Conservation (phyloP, 805 yeast genomes). For the Candida pseudoglaebosa region DNA sequence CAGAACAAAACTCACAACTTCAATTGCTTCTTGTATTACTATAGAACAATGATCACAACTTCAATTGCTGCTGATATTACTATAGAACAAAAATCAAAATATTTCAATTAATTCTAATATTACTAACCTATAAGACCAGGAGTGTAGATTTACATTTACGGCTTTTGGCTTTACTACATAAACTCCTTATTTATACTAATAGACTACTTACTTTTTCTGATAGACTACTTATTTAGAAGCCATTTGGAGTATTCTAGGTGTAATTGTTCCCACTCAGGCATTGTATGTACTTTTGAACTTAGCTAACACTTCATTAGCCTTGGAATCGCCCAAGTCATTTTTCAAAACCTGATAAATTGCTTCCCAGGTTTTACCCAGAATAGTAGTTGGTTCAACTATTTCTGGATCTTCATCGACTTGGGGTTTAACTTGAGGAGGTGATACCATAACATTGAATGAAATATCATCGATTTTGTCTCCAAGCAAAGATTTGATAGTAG, state of each 20-base stretch:
- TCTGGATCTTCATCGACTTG: slow-evolving; percentile 5
- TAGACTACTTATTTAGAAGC: neutral
- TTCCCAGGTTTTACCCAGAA: slow-evolving; percentile 37
- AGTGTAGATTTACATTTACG: too few species aligned
- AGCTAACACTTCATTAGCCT: slow-evolving; percentile 16
- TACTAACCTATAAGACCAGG: too few species aligned
- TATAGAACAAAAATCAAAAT: too few species aligned
- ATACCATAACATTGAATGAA: slow-evolving; percentile 43
- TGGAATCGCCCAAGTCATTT: slow-evolving; percentile 28
- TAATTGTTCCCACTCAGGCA: neutral
- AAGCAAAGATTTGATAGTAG: slow-evolving; percentile 26
- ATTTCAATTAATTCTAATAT: too few species aligned
- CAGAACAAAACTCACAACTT: too few species aligned
- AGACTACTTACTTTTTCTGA: too few species aligned
- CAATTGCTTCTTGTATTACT: too few species aligned
- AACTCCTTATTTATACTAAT: too few species aligned
- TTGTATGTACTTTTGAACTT: slow-evolving; percentile 13
- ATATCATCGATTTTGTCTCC: slow-evolving; percentile 23
- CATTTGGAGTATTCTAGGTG: neutral
- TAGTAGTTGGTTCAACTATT: slow-evolving; percentile 4
- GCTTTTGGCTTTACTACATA: too few species aligned
- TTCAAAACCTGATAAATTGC: slow-evolving; percentile 34
- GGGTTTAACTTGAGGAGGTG: slow-evolving; percentile 15
- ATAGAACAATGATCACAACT: too few species aligned
- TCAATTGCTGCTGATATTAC: too few species aligned